Base-by-base conservation (phyloP, 352 stramenopile species). In the Phytophthora pistaciae region DNA sequence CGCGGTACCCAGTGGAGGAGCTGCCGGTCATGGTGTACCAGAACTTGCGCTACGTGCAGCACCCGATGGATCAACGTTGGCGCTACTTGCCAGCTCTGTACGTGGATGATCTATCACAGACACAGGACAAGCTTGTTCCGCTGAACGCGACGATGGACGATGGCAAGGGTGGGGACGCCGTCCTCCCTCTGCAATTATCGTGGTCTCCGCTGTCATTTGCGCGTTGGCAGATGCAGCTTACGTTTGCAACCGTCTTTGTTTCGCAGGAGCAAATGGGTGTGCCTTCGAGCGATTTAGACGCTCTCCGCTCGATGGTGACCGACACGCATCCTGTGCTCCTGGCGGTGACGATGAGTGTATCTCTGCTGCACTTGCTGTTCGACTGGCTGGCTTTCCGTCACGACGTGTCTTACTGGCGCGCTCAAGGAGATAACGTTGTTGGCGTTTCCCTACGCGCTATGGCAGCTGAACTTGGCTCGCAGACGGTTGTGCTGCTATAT, bases 371-470 rank as follows among this genome's bases (percentile, higher is more conserved):
- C 84, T 91, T 99, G 27, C 78, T 99, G 18, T 99, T 99, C 72
- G 97, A 99, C 79, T 99, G 98, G 84, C 78, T 99, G 27, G 98
- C 97, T 31, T 99, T 99, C 82, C 98, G 98, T 64, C 98, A 95
- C 64, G 98, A 99, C 80, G 98, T 99, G 55, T 87, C 88, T 18
- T 99, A 99, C 77, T 99, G 98, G 98, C 78, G 87, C 31, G 66
- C 88, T 29, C 92, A 97, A 57, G 98, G 98, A 73, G 97, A 98
- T 52, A 77, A 87, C 18, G 90, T 99, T 64, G 92, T 98, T 48
- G 98, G 98, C 25, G 84, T 99, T 1, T 98, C 91, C 42, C 84
- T 99, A 18, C 84, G 96, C 10, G 89, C 92, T 23, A 88, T 99
- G 62, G 88, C 98, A 69, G 91, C 98, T 25, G 96, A 98, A 65